Conservation (phyloP, 257 asterid species). For the Plectranthus barbatus region DNA sequence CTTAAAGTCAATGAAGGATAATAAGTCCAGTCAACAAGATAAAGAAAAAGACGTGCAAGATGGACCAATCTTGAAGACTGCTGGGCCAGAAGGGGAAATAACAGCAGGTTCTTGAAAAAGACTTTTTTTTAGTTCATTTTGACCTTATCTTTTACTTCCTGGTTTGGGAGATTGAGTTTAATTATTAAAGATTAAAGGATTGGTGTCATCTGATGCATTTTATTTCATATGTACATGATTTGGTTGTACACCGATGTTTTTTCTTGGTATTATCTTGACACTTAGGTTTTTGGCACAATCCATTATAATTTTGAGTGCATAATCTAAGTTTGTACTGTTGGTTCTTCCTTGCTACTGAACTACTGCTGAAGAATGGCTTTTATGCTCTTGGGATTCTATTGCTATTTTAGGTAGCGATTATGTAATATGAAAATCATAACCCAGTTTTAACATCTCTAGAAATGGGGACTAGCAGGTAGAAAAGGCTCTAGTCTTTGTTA, state of each 20-base stretch:
- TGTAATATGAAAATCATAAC: neutral
- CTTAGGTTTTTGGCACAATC: neutral
- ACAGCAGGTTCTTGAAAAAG: constrained; percentile 63
- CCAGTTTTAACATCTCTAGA: neutral
- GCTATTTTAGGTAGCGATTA: neutral
- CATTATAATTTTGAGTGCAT: neutral
- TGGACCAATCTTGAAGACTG: constrained; percentile 66
- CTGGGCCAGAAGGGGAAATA: constrained; percentile 96
- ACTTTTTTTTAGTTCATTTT: neutral
- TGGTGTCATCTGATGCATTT: no score
- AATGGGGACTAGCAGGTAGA: neutral
- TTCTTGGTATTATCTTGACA: no score
- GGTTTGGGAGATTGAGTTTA: no score
- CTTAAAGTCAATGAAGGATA: constrained; percentile 81
- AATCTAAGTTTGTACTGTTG: neutral
- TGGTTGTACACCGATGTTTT: no score
- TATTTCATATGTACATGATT: no score
- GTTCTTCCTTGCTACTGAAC: neutral
- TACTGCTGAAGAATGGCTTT: neutral
- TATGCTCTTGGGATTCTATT: neutral
- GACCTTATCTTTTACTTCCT: neutral
- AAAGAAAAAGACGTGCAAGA: constrained; percentile 65
- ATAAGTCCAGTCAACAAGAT: constrained; percentile 53
- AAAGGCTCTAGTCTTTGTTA: no score
- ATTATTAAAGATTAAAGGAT: no score